These are phyloP conservation scores for Kurtzmaniella quercitrusa DNA, from an alignment of 1,139 yeast species.

Conservation along the genomic window DNA sequence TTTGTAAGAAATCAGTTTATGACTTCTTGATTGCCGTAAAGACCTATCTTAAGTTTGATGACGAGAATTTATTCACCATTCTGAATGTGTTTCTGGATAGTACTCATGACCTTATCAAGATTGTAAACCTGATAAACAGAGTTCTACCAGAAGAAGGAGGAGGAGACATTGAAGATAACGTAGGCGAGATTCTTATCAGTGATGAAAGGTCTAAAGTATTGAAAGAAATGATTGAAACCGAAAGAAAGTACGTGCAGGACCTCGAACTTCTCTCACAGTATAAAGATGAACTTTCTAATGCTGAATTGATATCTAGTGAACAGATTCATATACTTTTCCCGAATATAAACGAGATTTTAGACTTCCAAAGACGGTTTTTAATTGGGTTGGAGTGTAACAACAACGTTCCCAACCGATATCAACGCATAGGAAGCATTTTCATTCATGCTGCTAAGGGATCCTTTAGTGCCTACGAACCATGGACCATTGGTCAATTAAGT, in stretches of 20 bases:
- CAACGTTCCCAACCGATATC: slow-evolving; percentile 67
- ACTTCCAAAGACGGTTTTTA: slow-evolving; percentile 85
- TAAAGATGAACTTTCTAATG: slow-evolving; percentile 59
- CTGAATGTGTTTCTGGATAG: slow-evolving; percentile 84
- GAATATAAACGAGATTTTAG: slow-evolving; percentile 77
- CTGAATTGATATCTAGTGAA: slow-evolving; percentile 72
- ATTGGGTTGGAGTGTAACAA: slow-evolving; percentile 89
- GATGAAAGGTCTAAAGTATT: slow-evolving; percentile 74
- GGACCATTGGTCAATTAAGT: slow-evolving; percentile 79
- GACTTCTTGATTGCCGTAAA: slow-evolving; percentile 88
- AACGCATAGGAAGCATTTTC: slow-evolving; percentile 85
- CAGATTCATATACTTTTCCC: slow-evolving; percentile 83
- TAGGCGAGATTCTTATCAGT: slow-evolving; percentile 30
- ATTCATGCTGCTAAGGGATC: slow-evolving; percentile 74
- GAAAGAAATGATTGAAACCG: slow-evolving; percentile 82
- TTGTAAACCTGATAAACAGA: slow-evolving; percentile 64
- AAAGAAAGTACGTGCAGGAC: slow-evolving; percentile 88
- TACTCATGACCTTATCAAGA: slow-evolving; percentile 72
- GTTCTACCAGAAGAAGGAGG: slow-evolving; percentile 22
- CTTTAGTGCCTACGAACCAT: slow-evolving; percentile 85
- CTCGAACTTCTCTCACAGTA: slow-evolving; percentile 69
- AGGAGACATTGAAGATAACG: slow-evolving; percentile 1
- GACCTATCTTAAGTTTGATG: slow-evolving; percentile 66
- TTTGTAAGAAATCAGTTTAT: slow-evolving; percentile 86
- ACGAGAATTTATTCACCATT: slow-evolving; percentile 77